These are phyloP conservation scores for Penstemon barbatus DNA, from an alignment of 257 asterid species.

Conservation along the genomic window DNA sequence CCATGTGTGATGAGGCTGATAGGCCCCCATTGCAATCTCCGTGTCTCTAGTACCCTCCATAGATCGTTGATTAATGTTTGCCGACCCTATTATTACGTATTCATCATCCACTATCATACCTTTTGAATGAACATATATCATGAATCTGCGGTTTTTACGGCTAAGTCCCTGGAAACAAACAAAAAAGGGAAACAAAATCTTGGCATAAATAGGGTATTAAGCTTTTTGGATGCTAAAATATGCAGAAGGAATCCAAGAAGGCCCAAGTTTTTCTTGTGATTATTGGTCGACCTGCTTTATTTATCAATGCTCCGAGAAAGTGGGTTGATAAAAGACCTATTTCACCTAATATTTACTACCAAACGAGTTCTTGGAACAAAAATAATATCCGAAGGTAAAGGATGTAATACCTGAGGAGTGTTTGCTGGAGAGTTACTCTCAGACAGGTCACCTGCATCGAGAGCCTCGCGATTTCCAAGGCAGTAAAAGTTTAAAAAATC, in stretches of 20 bases:
- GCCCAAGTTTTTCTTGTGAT: neutral
- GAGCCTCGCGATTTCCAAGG: conserved; percentile 91
- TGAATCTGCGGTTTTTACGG: conserved; percentile 77
- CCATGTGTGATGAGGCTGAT: conserved; percentile 91
- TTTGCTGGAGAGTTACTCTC: conserved; percentile 55
- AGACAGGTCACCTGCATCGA: conserved; percentile 32
- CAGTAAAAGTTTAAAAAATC: conserved; percentile 87
- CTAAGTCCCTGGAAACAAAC: conserved; percentile 70
- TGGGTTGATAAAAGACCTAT: too few relatives aligned
- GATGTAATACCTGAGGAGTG: conserved; percentile 72
- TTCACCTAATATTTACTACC: too few relatives aligned
- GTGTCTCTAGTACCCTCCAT: conserved; percentile 96
- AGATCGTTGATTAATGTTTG: conserved; percentile 92
- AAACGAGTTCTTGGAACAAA: too few relatives aligned
- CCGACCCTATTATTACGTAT: conserved; percentile 83
- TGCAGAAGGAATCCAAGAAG: neutral
- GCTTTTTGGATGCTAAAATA: neutral
- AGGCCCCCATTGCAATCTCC: conserved; percentile 98
- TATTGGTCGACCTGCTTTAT: too few relatives aligned
- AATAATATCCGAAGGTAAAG: neutral
- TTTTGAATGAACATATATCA: conserved; percentile 97
- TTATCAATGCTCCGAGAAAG: too few relatives aligned
- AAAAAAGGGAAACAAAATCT: conserved; percentile 2
- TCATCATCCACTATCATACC: conserved; percentile 98
- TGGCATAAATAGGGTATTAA: neutral